Conservation (phyloP, 2,329 filamentous ascomycete genomes). For the Pezicula neosporulosa region DNA sequence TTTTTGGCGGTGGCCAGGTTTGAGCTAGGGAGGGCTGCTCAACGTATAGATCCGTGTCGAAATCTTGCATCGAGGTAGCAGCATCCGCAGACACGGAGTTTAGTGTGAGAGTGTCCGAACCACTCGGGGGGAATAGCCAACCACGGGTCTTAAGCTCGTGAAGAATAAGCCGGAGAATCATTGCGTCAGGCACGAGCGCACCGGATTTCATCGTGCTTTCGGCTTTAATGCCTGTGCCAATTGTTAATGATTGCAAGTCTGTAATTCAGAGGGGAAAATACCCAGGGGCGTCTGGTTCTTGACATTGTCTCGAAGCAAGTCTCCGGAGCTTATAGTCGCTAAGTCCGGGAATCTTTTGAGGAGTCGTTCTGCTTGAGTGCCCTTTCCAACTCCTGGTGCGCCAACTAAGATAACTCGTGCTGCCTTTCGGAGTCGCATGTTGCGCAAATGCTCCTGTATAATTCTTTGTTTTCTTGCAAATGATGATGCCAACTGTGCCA, state of each 20-base stretch:
- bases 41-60: constrained; percentile 24
- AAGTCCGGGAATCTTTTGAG: constrained; percentile 85
- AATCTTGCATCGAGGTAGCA: constrained; percentile 35
- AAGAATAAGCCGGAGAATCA: constrained; percentile 90
- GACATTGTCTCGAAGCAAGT: constrained; percentile 89
- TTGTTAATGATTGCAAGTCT: background rate
- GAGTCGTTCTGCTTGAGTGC: constrained; percentile 88
- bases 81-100: constrained; percentile 25
- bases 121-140: constrained; percentile 62
- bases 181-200: constrained; percentile 83
- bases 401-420: constrained; percentile 93
- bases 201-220: constrained; percentile 85
- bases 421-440: constrained; percentile 70
- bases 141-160: constrained; percentile 82
- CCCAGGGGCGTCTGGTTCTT: constrained; percentile 82
- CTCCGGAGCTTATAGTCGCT: constrained; percentile 88
- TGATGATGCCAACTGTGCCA: too few relatives aligned
- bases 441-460: constrained; percentile 19
- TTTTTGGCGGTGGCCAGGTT: constrained; percentile 35
- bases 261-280: constrained; percentile 36
- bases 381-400: constrained; percentile 88
- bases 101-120: constrained; percentile 31
- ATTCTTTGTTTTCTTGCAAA: constrained; percentile 1
- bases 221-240: constrained; percentile 73
- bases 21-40: constrained; percentile 27